Evolutionary conservation across 768 basidiomycete species (phyloP), one percentile per base, ranked within the genome.

Genomic region (Macrolepiota fuliginosa): DNA sequence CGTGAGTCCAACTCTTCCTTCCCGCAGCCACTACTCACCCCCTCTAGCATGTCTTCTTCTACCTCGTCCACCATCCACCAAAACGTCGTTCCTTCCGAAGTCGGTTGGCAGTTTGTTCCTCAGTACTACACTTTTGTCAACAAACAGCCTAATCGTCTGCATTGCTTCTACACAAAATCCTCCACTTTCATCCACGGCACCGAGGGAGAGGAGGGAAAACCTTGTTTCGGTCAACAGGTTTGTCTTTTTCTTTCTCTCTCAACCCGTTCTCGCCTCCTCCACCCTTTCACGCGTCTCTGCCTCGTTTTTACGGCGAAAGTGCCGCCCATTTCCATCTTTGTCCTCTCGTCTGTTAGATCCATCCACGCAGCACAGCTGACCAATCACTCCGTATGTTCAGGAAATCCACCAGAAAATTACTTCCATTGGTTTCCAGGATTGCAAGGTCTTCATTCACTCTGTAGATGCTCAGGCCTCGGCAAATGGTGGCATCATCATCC

Each of bases 71-170:
- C 75, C 67, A 69, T 77, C 68, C 83, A 84, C 72, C 81, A 80
- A 75, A 83, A 81, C 72, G 88, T 92, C 80, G 80, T 89, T 81
- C 91, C 91, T 76, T 93, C 89, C 68, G 94, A 97, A 80, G 96
- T 98, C 72, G 95, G 96, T 78, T 98, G 95, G 94, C 95, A 98
- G 78, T 98, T 98, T 80, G 95, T 97, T 68, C 94, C 94, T 53
- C 96, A 99, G 78, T 98, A 98, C 80, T 99, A 99, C 81, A 96
- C 92, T 69, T 96, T 92, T 82, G 91, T 99, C 75, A 97, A 98
- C 86, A 95, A 97, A 79, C 89, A 95, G 64, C 96, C 96, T 70
- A 82, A 91, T 77, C 91, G 94, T 76, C 86, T 98, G 69, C 97
- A 99, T 78, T 95, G 94, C 78, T 98, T 98, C 81, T 98, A 98